phyloP scores from a whole-genome alignment of 1,284 basidiomycete genomes.

The Cystobasidium slooffiae region DNA sequence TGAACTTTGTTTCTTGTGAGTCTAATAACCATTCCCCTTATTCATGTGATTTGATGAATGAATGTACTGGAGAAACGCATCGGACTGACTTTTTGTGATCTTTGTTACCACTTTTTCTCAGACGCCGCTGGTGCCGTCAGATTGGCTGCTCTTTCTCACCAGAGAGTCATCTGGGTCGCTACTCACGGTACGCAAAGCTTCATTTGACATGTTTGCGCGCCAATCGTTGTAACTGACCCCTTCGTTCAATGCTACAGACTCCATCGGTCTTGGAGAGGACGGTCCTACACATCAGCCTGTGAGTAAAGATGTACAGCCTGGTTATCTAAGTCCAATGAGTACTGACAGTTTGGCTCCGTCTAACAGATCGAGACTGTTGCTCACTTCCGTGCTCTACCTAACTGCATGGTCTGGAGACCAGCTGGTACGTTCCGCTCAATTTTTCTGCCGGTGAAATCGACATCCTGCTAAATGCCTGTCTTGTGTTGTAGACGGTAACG shows the following conservation, averaged over 20 bases:
- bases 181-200: slow-evolving; percentile 58
- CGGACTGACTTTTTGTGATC: neutral
- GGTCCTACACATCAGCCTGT: slow-evolving; percentile 92
- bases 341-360: no score
- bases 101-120: neutral
- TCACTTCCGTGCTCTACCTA: slow-evolving; percentile 85
- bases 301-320: no score
- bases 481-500: slow-evolving; percentile 73
- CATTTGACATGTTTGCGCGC: no score
- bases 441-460: slow-evolving; percentile 66
- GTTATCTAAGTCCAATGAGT: no score
- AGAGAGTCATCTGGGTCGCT: slow-evolving; percentile 91
- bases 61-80: neutral
- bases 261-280: slow-evolving; percentile 69
- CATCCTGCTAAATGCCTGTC: neutral
- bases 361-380: slow-evolving; percentile 73
- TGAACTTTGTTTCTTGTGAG: slow-evolving; percentile 89
- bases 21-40: slow-evolving; percentile 71
- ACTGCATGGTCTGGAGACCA: slow-evolving; percentile 58
- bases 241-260: neutral
- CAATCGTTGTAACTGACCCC: neutral
- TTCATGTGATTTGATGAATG: neutral
- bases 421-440: slow-evolving; percentile 45
- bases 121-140: slow-evolving; percentile 84
- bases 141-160: slow-evolving; percentile 82